phyloP scores from a whole-genome alignment of 2,329 filamentous ascomycete species.

The Arthrobotrys iridis region DNA sequence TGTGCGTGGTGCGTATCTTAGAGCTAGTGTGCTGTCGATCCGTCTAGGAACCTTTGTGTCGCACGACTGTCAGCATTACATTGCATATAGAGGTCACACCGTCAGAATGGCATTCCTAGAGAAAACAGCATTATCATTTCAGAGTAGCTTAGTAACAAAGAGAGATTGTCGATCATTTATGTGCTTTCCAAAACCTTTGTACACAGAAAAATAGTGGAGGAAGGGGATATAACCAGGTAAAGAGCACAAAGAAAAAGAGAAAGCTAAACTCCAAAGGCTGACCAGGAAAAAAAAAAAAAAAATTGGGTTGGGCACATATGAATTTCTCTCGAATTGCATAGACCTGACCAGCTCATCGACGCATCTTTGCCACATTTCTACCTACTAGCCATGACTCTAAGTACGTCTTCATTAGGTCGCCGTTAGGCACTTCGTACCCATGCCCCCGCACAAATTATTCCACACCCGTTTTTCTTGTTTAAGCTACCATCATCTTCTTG shows the following conservation, averaged over 20 bases:
- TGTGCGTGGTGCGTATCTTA: neutral
- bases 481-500: constrained; percentile 88
- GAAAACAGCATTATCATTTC: constrained; percentile 15
- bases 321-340: constrained; percentile 17
- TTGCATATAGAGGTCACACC: neutral
- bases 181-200: constrained; percentile 29
- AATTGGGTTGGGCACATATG: constrained; percentile 22
- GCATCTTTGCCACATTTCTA: constrained; percentile 29
- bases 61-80: neutral
- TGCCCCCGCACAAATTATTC: neutral
- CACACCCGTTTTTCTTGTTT: constrained; percentile 58
- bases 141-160: constrained; percentile 7
- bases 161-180: constrained; percentile 14
- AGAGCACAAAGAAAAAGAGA: constrained; percentile 3
- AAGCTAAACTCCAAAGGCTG: constrained; percentile 49
- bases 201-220: constrained; percentile 6
- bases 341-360: constrained; percentile 4
- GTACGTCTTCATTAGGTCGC: constrained; percentile 11
- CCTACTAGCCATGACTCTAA: constrained; percentile 9
- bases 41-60: neutral
- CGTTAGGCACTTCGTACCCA: constrained; percentile 7
- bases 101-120: neutral
- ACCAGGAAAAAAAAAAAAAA: constrained; percentile 15
- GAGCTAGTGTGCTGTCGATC: constrained; percentile 1
- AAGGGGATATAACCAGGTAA: constrained; percentile 7